Conservation (phyloP, 1,284 basidiomycete genomes). For the Cystobasidium pallidum region DNA sequence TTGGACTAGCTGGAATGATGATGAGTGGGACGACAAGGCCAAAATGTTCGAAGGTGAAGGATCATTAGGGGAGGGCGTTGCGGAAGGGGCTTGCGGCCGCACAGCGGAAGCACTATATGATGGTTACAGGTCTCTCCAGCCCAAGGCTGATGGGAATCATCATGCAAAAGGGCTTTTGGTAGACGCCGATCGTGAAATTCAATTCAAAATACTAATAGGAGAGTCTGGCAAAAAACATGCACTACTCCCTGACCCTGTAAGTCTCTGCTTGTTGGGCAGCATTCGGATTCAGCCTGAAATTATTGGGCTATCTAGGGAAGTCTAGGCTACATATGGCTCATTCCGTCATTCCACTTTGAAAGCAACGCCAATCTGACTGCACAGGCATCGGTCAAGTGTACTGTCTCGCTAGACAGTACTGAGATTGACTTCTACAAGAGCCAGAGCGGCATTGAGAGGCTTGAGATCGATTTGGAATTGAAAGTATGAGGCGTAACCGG, state of each 20-base stretch:
- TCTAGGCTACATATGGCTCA: constrained; percentile 56
- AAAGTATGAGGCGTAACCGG: constrained; percentile 15
- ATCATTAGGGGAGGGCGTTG: constrained; percentile 1
- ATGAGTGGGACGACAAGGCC: constrained; percentile 45
- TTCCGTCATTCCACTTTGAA: constrained; percentile 55
- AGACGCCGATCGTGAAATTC: constrained; percentile 55
- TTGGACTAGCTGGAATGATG: constrained; percentile 21
- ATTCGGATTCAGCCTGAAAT: not conserved
- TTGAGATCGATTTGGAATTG: constrained; percentile 56
- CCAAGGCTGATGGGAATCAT: not conserved
- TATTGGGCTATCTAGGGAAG: constrained; percentile 45
- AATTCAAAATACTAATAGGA: constrained; percentile 55
- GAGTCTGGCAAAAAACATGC: constrained; percentile 54
- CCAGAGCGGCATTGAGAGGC: constrained; percentile 52
- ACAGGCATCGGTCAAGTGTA: constrained; percentile 49
- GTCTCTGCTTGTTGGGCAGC: not conserved
- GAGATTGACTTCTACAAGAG: constrained; percentile 56
- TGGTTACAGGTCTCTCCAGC: constrained; percentile 3
- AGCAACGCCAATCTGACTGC: not conserved
- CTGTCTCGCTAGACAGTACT: constrained; percentile 48
- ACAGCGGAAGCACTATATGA: not conserved
- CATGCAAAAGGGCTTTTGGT: constrained; percentile 45
- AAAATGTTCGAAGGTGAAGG: constrained; percentile 41
- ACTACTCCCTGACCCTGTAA: constrained; percentile 53
- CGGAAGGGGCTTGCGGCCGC: not conserved